A percentile compares a stretch with the other conserved stretches of the same genome.
Evolutionary conservation across 1,139 yeast species (phyloP).

Genomic region (Debaryomycetaceae sp.): DNA sequence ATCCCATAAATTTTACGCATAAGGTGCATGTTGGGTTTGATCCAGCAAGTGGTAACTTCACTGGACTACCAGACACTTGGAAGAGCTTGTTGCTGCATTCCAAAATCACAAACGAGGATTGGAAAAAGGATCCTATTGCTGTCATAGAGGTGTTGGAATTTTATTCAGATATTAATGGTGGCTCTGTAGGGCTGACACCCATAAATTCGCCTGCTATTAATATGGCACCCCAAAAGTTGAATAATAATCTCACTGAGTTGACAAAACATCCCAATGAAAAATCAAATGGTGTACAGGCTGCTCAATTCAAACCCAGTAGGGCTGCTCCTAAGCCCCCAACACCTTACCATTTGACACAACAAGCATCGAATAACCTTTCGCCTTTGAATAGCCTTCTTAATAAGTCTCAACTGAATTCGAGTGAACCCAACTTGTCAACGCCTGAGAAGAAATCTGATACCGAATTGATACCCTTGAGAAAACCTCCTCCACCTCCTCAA

Average conservation of each 20-base stretch:
- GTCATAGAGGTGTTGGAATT: slow-evolving; percentile 91
- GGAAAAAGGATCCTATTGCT: slow-evolving; percentile 81
- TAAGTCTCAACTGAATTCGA: slow-evolving; percentile 12
- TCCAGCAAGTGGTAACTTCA: slow-evolving; percentile 68
- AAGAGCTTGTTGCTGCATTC: slow-evolving; percentile 70
- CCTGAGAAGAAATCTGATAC: background rate
- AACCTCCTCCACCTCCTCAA: slow-evolving; percentile 52
- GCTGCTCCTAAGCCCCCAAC: slow-evolving; percentile 46
- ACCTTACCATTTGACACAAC: slow-evolving; percentile 34
- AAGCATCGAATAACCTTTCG: slow-evolving; percentile 20
- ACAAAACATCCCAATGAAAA: slow-evolving; percentile 34
- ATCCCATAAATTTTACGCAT: slow-evolving; percentile 76
- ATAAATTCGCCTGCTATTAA: slow-evolving; percentile 18
- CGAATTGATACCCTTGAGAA: slow-evolving; percentile 46
- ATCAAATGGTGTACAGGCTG: slow-evolving; percentile 5
- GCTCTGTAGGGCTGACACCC: slow-evolving; percentile 32
- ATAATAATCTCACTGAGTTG: slow-evolving; percentile 35
- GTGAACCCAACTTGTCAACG: slow-evolving; percentile 4
- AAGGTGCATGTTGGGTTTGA: slow-evolving; percentile 61
- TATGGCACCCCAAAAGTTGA: slow-evolving; percentile 12
- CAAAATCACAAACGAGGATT: slow-evolving; percentile 76
- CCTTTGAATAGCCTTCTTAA: slow-evolving; percentile 35
- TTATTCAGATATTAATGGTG: slow-evolving; percentile 51
- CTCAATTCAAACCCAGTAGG: slow-evolving; percentile 34
- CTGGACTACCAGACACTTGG: slow-evolving; percentile 81